Percentiles rank a stretch among this genome's conserved stretches.
Evolutionary conservation across 1,284 basidiomycete species (phyloP).

Genomic region (Ganoderma sp.): DNA sequence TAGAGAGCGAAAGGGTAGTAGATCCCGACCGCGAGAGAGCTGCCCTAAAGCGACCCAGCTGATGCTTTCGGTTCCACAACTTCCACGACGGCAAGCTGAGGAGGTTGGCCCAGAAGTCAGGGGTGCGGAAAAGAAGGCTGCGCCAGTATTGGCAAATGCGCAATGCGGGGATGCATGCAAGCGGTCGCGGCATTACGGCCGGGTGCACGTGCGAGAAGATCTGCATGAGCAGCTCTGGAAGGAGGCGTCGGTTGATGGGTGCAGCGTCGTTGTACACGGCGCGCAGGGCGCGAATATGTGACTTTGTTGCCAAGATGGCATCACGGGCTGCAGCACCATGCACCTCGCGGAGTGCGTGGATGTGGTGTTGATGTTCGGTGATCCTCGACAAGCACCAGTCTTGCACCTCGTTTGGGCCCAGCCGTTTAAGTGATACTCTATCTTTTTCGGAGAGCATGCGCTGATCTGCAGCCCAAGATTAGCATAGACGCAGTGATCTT

Average conservation of each 20-base stretch:
- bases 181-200: no score
- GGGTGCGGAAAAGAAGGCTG: neutral
- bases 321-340: neutral
- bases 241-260: conserved; percentile 2
- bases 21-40: neutral
- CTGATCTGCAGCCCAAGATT: neutral
- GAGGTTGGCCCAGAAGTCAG: conserved; percentile 12
- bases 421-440: neutral
- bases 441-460: neutral
- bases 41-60: neutral
- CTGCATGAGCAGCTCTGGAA: conserved; percentile 5
- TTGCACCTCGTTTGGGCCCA: neutral
- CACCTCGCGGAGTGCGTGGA: neutral
- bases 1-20: neutral
- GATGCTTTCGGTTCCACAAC: neutral
- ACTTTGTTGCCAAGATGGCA: neutral
- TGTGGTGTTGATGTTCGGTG: neutral
- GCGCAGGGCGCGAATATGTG: conserved; percentile 6
- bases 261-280: conserved; percentile 2
- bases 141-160: conserved; percentile 6
- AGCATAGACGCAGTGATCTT: neutral
- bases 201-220: conserved; percentile 4
- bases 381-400: conserved; percentile 5
- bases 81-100: neutral
- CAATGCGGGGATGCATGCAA: neutral